Base-by-base conservation (phyloP, 2,329 filamentous ascomycete genomes). In the Monilinia laxa region DNA sequence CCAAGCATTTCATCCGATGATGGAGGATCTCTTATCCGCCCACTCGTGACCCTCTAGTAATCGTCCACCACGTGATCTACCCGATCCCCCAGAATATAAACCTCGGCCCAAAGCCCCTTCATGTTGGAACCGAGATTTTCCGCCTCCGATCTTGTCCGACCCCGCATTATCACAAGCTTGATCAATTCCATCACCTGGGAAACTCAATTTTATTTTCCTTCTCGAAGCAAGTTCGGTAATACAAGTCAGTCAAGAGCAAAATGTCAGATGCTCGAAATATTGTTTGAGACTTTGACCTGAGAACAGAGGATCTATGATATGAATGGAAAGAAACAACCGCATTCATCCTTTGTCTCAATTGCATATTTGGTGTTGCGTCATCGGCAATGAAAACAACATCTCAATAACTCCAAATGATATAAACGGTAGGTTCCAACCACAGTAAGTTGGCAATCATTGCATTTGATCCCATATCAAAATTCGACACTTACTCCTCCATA, bases 151-250 rank as follows among this genome's bases (percentile, higher is more conserved):
- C 16, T 52, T 42, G 31, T 31, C 55, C 64, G 55, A 60, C 55
- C 64, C 64, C 64, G 55, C 64, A 42, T 42, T 60, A 60, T 65
- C 64, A 65, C 64, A 65, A 60, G 64, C 64, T 65, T 65, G 47
- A n/a, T 45, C 12, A 18, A 35, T 18, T 18, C 28, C n/a, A 28
- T 23, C 14, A 31, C 47, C 23, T 14, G 23, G n/a, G n/a, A 9
- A 20, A 51, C 58, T 60, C 28, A 4, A 60, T 60, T 12, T 25
- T n/a, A 38, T 49, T 11, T 60, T n/a, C 45, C 31, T 14, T 38
- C 52, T 49, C 16, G 52, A 47, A 47, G 20, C 25, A 65, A 53
- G 31, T 45, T 60, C 35, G 54, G 63, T 53, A 35, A 31, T 47
- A 28, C 52, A 40, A 63, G 16, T 10, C 16, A 35, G 18, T 31